phyloP scores from a whole-genome alignment of 805 yeast genomes.

The Yarrowia alimentaria region DNA sequence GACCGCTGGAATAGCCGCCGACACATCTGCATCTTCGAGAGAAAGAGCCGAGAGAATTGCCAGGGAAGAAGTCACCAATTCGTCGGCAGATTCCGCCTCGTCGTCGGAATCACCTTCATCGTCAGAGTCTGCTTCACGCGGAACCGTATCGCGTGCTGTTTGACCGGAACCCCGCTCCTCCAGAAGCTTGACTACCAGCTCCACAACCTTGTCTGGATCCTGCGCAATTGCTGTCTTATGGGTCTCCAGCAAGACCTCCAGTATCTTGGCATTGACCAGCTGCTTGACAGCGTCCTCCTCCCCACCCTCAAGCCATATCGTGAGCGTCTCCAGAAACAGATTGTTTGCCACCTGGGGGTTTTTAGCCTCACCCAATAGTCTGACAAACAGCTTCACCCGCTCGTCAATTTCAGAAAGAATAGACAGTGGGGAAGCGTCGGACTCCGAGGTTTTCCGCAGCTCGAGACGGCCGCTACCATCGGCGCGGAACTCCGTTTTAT shows the following conservation, averaged over 20 bases:
- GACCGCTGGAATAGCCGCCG: constrained; percentile 15
- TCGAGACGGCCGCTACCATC: constrained; percentile 10
- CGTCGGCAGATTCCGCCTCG: constrained; percentile 28
- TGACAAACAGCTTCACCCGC: constrained; percentile 12
- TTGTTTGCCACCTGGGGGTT: constrained; percentile 11
- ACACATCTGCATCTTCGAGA: constrained; percentile 13
- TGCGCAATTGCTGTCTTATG: constrained; percentile 31
- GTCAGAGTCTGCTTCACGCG: constrained; percentile 8
- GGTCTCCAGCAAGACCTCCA: constrained; percentile 31
- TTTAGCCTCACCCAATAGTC: constrained; percentile 12
- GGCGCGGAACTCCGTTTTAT: constrained; percentile 3
- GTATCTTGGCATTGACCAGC: constrained; percentile 23
- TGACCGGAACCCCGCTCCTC: neutral
- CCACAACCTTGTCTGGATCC: constrained; percentile 5
- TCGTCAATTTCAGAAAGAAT: constrained; percentile 12
- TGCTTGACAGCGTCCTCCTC: constrained; percentile 1
- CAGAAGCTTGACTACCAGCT: constrained; percentile 38
- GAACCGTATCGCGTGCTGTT: constrained; percentile 33
- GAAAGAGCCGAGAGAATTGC: constrained; percentile 7
- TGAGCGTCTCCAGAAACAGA: constrained; percentile 12
- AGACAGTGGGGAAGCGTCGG: neutral
- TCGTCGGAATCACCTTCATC: constrained; percentile 32
- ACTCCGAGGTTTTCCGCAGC: neutral
- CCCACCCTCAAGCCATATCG: neutral
- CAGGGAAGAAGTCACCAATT: constrained; percentile 12